Base-by-base conservation (phyloP, 768 basidiomycete genomes). In the Collybia sp. region DNA sequence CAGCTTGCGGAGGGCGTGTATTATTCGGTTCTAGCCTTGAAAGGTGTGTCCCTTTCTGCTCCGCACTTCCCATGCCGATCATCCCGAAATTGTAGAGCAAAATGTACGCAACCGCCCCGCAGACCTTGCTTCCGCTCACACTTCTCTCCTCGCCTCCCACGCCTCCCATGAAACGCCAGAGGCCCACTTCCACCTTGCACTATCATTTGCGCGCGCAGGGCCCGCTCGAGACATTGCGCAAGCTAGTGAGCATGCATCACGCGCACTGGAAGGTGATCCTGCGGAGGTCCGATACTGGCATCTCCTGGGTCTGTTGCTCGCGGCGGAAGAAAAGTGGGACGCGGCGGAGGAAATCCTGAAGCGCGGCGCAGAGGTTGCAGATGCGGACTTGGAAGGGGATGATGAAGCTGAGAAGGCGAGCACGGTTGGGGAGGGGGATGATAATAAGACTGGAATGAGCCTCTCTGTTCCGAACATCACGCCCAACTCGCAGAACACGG, bases 231-330 rank as follows among this genome's bases (percentile, higher is more conserved):
- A 88, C 51, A 65, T 93, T 30, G 71, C 79, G n/a, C 67, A 72
- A 20, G 90, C 93, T 0, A 75, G 87, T 6, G 63, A 73, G 12
- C 69, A 80, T 42, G 87, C 89, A 0, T 81, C 84, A 5, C 57
- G 69, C 3, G 88, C 93, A 1, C 80, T 95, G 2, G 87, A 93
- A 59, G 71, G 73, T 5, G 80, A 85, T 25, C 70, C 84, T 0
- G 60, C 56, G 34, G 75, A 77, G 46, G 66, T 88, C 18, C 76
- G 89, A 35, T 85, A 88, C 44, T 97, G 93, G 94, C 95, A 97
- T 64, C 76, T 97, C 12, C 73, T 97, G 0, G 92, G 88, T 0
- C 67, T 97, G 4, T 63, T 95, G 10, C 71, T 94, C n/a, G 82
- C 83, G 0, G 84, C 87, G 8, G 69, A 73, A 20, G 89, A 86